phyloP scores from a whole-genome alignment of 169 alveolate genomes.

The Plasmodium gaboni region DNA sequence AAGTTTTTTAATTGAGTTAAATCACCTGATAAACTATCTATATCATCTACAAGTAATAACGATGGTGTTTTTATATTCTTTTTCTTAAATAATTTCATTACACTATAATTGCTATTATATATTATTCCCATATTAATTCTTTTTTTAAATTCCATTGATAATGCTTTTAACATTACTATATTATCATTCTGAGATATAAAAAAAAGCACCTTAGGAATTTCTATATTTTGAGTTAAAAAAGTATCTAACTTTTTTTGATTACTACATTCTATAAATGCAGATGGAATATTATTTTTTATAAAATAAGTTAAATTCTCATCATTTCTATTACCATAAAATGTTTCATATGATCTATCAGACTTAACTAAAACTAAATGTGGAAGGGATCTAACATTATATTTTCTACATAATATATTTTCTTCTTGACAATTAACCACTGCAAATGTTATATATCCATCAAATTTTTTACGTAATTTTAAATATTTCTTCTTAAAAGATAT shows the following conservation, averaged over 20 bases:
- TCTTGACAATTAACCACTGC: slow-evolving; percentile 82
- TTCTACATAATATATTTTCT: slow-evolving; percentile 74
- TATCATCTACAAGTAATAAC: slow-evolving; percentile 72
- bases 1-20: slow-evolving; percentile 48
- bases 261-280: slow-evolving; percentile 31
- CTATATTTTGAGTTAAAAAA: slow-evolving; percentile 59
- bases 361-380: slow-evolving; percentile 81
- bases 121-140: slow-evolving; percentile 79
- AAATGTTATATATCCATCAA: slow-evolving; percentile 81
- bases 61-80: slow-evolving; percentile 74
- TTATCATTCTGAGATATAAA: slow-evolving; percentile 79
- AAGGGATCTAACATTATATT: slow-evolving; percentile 69
- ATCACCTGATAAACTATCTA: slow-evolving; percentile 76
- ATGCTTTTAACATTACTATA: slow-evolving; percentile 79
- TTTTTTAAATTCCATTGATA: slow-evolving; percentile 78
- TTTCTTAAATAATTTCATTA: slow-evolving; percentile 70
- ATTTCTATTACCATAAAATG: slow-evolving; percentile 62
- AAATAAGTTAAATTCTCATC: slow-evolving; percentile 68
- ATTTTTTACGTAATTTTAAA: slow-evolving; percentile 80
- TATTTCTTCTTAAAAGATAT: slow-evolving; percentile 68
- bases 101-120: slow-evolving; percentile 76
- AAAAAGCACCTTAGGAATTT: slow-evolving; percentile 77
- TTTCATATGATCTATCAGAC: slow-evolving; percentile 53
- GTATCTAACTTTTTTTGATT: slow-evolving; percentile 37
- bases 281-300: slow-evolving; percentile 71